Percentiles rank a stretch among this genome's conserved stretches.
phyloP scores from a whole-genome alignment of 495 filamentous ascomycete genomes.

The Bathelium albidoporum region DNA sequence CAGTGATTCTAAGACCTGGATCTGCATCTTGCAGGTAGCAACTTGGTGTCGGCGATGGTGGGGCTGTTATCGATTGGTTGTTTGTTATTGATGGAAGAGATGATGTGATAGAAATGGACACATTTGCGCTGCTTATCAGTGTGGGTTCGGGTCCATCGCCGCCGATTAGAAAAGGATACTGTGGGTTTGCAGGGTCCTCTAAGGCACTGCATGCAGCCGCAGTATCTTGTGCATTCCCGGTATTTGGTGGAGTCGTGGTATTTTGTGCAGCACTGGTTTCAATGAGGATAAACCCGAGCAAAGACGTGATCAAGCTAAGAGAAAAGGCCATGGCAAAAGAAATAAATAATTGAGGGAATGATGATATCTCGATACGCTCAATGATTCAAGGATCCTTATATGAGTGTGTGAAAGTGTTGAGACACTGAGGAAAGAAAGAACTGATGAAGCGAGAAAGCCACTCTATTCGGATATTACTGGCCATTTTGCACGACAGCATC shows the following conservation, averaged over 20 bases:
- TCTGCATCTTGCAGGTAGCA: not conserved
- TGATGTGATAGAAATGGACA: not conserved
- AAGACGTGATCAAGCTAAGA: not conserved
- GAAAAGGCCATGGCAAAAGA: not conserved
- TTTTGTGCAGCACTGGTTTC: not conserved
- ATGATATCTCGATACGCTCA: not conserved
- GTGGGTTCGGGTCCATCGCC: not conserved
- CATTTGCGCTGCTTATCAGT: not conserved
- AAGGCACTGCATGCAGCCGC: not conserved
- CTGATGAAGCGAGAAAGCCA: no score
- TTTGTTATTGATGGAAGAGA: not conserved
- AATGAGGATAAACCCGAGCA: not conserved
- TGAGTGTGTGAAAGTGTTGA: no score
- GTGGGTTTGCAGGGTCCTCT: not conserved
- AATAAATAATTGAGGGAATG: not conserved
- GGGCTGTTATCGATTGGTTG: not conserved
- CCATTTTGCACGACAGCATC: no score
- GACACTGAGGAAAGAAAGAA: no score
- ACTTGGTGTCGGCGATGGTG: not conserved
- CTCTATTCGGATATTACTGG: no score
- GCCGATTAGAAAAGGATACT: not conserved
- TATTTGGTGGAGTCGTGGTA: no score
- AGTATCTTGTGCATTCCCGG: not conserved
- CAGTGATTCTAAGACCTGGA: not conserved
- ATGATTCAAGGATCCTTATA: no score